Evolutionary conservation across 495 filamentous ascomycete species (phyloP), one percentile per base, ranked within the genome.

Genomic region (Sabuloglossum arenarium): DNA sequence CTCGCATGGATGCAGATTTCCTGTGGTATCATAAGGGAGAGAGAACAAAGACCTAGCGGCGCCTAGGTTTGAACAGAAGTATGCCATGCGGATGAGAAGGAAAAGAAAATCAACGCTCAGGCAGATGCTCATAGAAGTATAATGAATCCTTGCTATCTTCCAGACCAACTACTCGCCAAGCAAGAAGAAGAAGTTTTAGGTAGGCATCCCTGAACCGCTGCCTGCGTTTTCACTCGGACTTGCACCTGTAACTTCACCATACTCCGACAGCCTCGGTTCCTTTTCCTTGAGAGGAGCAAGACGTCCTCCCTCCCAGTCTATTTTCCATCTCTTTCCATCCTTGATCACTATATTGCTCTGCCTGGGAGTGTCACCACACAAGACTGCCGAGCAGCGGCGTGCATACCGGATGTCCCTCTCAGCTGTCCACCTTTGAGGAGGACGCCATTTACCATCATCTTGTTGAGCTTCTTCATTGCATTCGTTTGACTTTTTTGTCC

Each of bases 401-500:
- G 74, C 75, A 58, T 77, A 79, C 14, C 73, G 62, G 58, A 74
- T 66, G 61, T 78, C 73, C 60, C 75, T 73, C 45, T 70, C 70
- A 16, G 60, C 58, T 11, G 71, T 73, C 68, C 71, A 70, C 19
- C 60, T 61, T 56, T 71, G 71, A 19, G 61, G 62, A 2, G 76
- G 76, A 21, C 55, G 53, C 75, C 75, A 79, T 65, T 79, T 79
- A 10, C 71, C 67, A 1, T 60, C 59, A 23, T 58, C 16, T 28
- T 21, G 31, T 10, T 25, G 28, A 24, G 19, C 6, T 21, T 51
- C 54, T 12, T 31, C 23, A 25, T 14, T 19, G 29, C 27, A 14
- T 14, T 46, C 29, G 14, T 30, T 14, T 6, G 14, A 12, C 3
- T n/a, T 3, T 21, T 49, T n/a, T 29, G 47, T n/a, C n/a, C n/a